These are phyloP conservation scores for Diaporthe eres DNA, from an alignment of 2,329 filamentous ascomycete genomes.

Conservation along the genomic window DNA sequence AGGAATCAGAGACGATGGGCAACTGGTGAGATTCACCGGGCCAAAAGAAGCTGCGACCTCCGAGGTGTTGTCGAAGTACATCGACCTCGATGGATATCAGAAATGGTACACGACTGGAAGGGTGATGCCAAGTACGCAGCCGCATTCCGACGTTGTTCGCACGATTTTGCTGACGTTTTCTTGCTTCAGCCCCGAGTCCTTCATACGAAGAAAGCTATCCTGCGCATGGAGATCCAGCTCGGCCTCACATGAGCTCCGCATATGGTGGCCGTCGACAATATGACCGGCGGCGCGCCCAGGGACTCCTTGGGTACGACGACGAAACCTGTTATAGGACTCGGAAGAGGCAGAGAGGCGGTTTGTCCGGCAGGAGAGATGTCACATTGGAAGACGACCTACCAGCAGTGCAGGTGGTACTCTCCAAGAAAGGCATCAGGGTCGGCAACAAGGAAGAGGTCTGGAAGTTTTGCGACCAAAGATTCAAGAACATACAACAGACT, in stretches of 20 bases:
- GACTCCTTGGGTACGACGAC: slow-evolving; percentile 47
- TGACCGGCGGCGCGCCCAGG: slow-evolving; percentile 48
- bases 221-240: slow-evolving; percentile 43
- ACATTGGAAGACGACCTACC: slow-evolving; percentile 58
- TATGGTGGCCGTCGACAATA: slow-evolving; percentile 46
- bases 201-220: slow-evolving; percentile 43
- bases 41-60: slow-evolving; percentile 49
- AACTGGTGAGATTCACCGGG: slow-evolving; percentile 61
- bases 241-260: slow-evolving; percentile 41
- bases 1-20: slow-evolving; percentile 63
- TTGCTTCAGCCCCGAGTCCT: slow-evolving; percentile 39
- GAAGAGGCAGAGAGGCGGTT: slow-evolving; percentile 53
- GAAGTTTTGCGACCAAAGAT: slow-evolving; percentile 72
- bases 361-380: slow-evolving; percentile 51
- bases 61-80: slow-evolving; percentile 46
- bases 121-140: slow-evolving; percentile 38
- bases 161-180: not conserved
- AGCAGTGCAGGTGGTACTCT: slow-evolving; percentile 52
- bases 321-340: slow-evolving; percentile 51
- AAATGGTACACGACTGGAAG: slow-evolving; percentile 40
- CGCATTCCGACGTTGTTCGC: slow-evolving; percentile 46
- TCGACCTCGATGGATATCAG: slow-evolving; percentile 39
- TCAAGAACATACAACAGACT: slow-evolving; percentile 78
- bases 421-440: slow-evolving; percentile 64
- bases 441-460: slow-evolving; percentile 68